Evolutionary conservation across 345 rosid species (phyloP), one percentile per base, ranked within the genome.

Genomic region (Nephelium lappaceum): DNA sequence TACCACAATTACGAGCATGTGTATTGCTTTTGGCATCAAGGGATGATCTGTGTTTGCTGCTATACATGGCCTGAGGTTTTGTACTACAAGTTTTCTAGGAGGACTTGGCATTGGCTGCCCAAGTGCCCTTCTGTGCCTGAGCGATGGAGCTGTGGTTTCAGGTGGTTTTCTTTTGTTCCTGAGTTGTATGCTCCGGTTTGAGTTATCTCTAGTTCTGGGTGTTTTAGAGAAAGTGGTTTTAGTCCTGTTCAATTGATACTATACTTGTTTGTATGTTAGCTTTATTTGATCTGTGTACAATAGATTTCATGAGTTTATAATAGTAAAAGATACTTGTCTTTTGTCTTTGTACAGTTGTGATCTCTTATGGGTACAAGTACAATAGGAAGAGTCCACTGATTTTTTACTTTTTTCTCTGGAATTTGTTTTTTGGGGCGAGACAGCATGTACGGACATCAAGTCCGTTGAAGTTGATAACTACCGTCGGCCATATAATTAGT

Each of bases 41-140:
- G 89, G 8, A 88, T 89, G 91, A 84, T 95, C 9, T 93, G 96
- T 75, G 80, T 93, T 19, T 93, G 95, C 92, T 95, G 99, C 84
- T 91, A 93, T 24, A 91, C 92, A 5, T 95, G 99, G 99, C 98
- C 99, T 8, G 99, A 95, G 92, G 88, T 95, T 73, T 78, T 95
- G 78, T 95, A 89, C 67, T 95, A 79, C 75, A 90, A 83, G 88
- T 83, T 90, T 24, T 84, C 91, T 1, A 86, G 89, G 76, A 85
- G 87, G 83, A 92, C 93, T 2, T 93, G 99, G 99, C 97, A 93
- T 71, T 95, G 99, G 98, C 79, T 93, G 67, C 96, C 93, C 6
- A 92, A 86, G 61, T 92, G 91, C 82, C 97, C 99, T 74, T 87
- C 95, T 8, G 79, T 95, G 81, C 95, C 97, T 16, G 93, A 95